Base-by-base conservation (phyloP, 352 stramenopile species). In the Globisporangium radiosum region DNA sequence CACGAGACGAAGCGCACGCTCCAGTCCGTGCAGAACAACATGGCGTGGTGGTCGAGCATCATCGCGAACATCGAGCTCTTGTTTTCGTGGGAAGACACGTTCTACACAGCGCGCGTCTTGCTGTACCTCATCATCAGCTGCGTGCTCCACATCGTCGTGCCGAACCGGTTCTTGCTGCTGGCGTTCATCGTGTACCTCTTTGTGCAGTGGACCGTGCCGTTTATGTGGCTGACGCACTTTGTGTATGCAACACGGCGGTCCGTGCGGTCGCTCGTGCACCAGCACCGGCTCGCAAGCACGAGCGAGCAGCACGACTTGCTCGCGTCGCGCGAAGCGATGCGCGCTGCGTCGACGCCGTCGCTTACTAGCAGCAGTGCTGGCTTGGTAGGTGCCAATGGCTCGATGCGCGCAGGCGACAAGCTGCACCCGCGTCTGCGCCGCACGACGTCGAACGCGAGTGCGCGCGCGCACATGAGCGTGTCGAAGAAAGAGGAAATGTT, bases 61-160 rank as follows among this genome's bases (percentile, higher is more conserved):
- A 88, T 94, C 60, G 85, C 86, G 66, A 85, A 64, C 51, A 71
- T 94, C 68, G 84, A 94, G 70, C 78, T 94, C 57, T 90, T 94
- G 80, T 91, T 94, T 52, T 91, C 80, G 42, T 94, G 84, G 84
- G 84, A 94, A 48, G 84, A 94, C 64, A 91, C 81, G 44, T 92
- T 90, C 52, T 92, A 94, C 71, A 92, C 84, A 15, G 73, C 80
- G 57, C 81, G 82, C 56, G 78, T 94, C 10, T 66, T 94, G 54
- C 70, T 94, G 62, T 85, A 84, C 49, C 74, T 94, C 59, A 91
- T 92, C 62, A 66, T 92, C 55, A 92, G 81, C 59, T 94, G 84
- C 64, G 75, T 94, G 65, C 66, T 94, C 48, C 84, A 94, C 70
- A 87, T 94, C 38, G 65, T 94, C 59, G 75, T 92, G 54, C 84